Conservation (phyloP, 208 protist genomes). For the Crithidia fasciculata region DNA sequence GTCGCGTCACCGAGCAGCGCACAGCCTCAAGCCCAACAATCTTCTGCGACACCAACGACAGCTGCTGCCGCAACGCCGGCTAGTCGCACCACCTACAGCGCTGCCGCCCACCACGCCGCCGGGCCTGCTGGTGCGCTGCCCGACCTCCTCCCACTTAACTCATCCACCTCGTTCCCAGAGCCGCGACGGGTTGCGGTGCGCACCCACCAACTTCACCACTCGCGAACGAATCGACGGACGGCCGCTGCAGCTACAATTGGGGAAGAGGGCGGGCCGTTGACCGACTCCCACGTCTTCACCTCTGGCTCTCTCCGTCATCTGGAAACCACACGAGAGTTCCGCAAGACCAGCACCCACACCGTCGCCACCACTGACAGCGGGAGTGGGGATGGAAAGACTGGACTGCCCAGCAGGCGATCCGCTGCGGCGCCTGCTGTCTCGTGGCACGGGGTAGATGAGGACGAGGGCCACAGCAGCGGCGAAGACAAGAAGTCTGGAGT, state of each 20-base stretch:
- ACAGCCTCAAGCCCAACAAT: no score
- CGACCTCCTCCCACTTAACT: neutral
- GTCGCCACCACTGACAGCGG: neutral
- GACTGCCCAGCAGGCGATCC: neutral
- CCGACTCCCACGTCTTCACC: no score
- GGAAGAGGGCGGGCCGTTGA: no score
- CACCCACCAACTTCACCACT: no score
- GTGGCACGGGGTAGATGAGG: neutral
- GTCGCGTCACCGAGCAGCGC: no score
- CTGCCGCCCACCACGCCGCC: neutral
- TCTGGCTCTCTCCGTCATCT: neutral
- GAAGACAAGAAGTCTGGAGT: no score
- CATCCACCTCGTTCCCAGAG: neutral
- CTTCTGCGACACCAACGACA: neutral
- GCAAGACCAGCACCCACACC: neutral
- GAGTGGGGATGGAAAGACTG: neutral
- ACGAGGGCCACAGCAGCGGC: neutral
- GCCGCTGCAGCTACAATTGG: no score
- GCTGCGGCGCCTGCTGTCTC: neutral
- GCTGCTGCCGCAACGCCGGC: neutral
- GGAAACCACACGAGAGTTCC: slow-evolving; percentile 6
- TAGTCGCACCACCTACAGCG: no score
- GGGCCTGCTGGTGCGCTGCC: neutral
- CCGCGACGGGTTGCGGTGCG: neutral
- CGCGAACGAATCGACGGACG: no score